Evolutionary conservation across 2,329 filamentous ascomycete species (phyloP).

Genomic region (Tricladium varicosporioides): DNA sequence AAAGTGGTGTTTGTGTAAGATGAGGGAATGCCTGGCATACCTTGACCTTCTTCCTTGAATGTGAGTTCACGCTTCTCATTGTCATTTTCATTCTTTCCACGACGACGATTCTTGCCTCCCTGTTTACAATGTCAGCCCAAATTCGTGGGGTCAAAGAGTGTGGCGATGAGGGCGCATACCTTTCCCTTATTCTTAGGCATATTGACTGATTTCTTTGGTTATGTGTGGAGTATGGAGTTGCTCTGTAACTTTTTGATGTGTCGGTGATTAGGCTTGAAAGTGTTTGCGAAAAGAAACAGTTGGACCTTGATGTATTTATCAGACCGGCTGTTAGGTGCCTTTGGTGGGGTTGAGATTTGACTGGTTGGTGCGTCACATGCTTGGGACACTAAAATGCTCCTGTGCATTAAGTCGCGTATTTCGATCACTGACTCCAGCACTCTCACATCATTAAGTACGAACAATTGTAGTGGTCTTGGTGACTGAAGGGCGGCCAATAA

Average conservation of each 20-base stretch:
- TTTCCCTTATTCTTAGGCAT: conserved; percentile 99
- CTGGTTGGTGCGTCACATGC: conserved; percentile 10
- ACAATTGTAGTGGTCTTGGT: too few species aligned
- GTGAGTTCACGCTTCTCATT: conserved; percentile 98
- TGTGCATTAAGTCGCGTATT: neutral
- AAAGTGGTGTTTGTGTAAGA: neutral
- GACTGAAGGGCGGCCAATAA: too few species aligned
- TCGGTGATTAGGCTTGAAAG: conserved; percentile 7
- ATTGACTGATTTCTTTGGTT: conserved; percentile 37
- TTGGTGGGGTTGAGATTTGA: conserved; percentile 2
- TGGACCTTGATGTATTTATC: neutral
- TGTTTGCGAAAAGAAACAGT: neutral
- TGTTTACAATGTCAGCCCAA: conserved; percentile 41
- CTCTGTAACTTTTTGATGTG: neutral
- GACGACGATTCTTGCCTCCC: conserved; percentile 97
- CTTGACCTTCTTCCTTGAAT: conserved; percentile 98
- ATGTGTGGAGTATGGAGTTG: neutral
- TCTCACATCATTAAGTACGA: neutral
- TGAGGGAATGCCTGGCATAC: conserved; percentile 37
- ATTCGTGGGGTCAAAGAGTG: conserved; percentile 1
- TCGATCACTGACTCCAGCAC: neutral
- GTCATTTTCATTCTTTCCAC: conserved; percentile 99
- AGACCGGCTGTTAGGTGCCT: neutral
- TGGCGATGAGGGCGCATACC: conserved; percentile 50
- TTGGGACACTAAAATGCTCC: neutral